phyloP scores from a whole-genome alignment of 306 rosid genomes.

The Prosopis cineraria region DNA sequence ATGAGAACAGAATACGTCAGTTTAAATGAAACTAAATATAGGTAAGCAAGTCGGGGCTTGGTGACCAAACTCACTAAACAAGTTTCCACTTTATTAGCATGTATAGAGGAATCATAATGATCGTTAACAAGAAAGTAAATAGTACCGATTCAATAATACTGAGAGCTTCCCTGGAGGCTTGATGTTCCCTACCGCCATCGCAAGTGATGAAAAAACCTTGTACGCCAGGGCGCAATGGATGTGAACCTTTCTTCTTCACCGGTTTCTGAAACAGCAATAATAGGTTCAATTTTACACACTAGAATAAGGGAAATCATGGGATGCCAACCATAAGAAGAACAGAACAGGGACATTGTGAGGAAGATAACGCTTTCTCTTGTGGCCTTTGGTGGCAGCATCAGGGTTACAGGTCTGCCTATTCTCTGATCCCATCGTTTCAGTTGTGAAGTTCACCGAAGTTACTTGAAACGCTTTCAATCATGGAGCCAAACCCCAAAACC shows the following conservation, averaged over 20 bases:
- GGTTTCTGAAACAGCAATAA: constrained; percentile 57
- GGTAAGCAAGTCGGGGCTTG: background rate
- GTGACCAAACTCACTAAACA: background rate
- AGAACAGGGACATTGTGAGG: constrained; percentile 67
- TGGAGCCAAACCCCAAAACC: background rate
- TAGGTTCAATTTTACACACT: background rate
- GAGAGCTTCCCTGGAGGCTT: constrained; percentile 88
- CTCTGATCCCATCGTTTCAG: constrained; percentile 54
- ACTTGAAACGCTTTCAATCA: background rate
- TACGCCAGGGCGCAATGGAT: constrained; percentile 87
- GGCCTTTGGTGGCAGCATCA: constrained; percentile 39
- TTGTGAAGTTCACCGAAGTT: background rate
- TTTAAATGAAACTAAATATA: background rate
- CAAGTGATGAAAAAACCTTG: constrained; percentile 96
- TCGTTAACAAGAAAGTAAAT: background rate
- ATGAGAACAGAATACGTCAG: background rate
- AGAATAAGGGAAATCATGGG: background rate
- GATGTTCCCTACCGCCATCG: constrained; percentile 94
- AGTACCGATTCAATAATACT: constrained; percentile 82
- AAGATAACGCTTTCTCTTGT: constrained; percentile 81
- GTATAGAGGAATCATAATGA: background rate
- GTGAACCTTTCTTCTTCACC: constrained; percentile 84
- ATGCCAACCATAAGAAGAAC: background rate
- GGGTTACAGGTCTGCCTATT: constrained; percentile 42
- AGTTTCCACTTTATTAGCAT: background rate